Conservation (phyloP, 2,329 filamentous ascomycete species). For the Diaporthe eres region DNA sequence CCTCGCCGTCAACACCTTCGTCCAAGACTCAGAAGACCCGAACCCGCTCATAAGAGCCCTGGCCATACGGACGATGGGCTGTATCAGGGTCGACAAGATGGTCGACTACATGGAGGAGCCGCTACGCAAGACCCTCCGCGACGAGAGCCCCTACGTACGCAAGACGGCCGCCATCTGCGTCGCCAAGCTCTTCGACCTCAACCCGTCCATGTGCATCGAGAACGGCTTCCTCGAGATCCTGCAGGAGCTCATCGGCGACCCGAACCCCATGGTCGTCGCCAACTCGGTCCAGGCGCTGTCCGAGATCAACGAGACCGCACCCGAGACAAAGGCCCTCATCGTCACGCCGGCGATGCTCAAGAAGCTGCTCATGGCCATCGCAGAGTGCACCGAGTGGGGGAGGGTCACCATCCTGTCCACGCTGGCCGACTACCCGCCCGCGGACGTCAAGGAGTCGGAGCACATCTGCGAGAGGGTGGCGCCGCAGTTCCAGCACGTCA, state of each 20-base stretch:
- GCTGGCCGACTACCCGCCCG: conserved; percentile 86
- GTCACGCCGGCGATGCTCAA: conserved; percentile 88
- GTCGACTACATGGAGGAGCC: conserved; percentile 99
- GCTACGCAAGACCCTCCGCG: conserved; percentile 92
- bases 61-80: conserved; percentile 98
- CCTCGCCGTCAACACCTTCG: conserved; percentile 98
- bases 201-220: conserved; percentile 91
- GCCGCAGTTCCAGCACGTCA: conserved; percentile 98
- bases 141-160: conserved; percentile 97
- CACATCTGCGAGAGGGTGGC: conserved; percentile 97
- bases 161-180: conserved; percentile 99
- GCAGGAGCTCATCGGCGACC: conserved; percentile 96
- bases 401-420: conserved; percentile 93
- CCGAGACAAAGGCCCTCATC: conserved; percentile 88
- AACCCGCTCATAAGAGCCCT: conserved; percentile 96
- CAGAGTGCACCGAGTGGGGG: conserved; percentile 99
- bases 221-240: conserved; percentile 95
- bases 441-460: conserved; percentile 95
- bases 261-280: conserved; percentile 98
- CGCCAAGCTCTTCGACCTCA: conserved; percentile 96
- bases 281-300: conserved; percentile 95
- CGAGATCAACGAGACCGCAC: conserved; percentile 91
- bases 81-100: conserved; percentile 99
- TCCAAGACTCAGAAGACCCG: conserved; percentile 98
- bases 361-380: conserved; percentile 95